Conservation (phyloP, 163 green algal species). For the Prototheca wickerhamii region DNA sequence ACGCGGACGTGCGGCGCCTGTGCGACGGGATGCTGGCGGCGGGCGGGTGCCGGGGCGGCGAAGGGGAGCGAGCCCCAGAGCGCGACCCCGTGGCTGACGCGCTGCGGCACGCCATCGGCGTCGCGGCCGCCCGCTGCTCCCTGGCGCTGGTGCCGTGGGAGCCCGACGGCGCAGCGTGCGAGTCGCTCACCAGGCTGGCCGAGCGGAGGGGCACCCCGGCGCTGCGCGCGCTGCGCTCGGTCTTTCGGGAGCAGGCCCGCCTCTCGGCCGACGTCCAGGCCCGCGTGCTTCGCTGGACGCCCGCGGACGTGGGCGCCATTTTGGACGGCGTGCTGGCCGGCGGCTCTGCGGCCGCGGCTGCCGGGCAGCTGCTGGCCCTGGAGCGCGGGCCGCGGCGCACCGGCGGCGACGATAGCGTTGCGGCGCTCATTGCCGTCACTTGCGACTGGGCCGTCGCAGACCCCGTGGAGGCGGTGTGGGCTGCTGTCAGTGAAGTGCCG, state of each 20-base stretch:
- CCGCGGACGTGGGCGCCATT: background rate
- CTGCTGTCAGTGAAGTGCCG: too few relatives aligned
- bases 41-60: too few relatives aligned
- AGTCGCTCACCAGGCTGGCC: background rate
- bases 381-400: too few relatives aligned
- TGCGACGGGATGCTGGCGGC: too few relatives aligned
- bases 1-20: too few relatives aligned
- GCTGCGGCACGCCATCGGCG: too few relatives aligned
- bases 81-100: too few relatives aligned
- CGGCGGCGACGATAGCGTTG: background rate
- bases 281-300: background rate
- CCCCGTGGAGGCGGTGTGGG: background rate
- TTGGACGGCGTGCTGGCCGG: background rate
- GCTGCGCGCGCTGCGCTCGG: background rate
- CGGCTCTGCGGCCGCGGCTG: background rate
- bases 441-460: background rate
- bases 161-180: too few relatives aligned
- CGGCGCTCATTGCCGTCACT: background rate
- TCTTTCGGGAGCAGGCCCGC: background rate
- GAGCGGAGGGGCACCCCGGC: too few relatives aligned
- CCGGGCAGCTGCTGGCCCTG: background rate
- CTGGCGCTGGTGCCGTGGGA: too few relatives aligned
- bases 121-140: too few relatives aligned
- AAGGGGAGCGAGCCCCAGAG: too few relatives aligned
- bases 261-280: background rate